Evolutionary conservation across 2,329 filamentous ascomycete species (phyloP), one percentile per base, ranked within the genome.

Genomic region (Diaporthe citrichinensis): DNA sequence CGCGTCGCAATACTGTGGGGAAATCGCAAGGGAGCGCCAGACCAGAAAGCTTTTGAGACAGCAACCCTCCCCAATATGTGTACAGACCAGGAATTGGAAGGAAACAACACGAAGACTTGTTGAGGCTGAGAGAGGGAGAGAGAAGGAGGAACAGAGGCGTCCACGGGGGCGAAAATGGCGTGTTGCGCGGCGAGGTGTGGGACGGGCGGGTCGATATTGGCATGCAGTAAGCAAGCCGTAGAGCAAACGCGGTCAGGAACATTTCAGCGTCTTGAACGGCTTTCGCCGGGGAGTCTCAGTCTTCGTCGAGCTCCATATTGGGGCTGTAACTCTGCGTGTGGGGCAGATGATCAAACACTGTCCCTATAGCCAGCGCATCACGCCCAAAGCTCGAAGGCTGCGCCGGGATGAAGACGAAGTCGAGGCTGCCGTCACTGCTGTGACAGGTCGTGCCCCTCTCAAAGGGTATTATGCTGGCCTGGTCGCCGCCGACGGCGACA

Each of bases 351-450:
- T 53, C 58, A 12, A 73, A 73, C 31, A 7, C 5, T 14, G 53
- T 20, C 8, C 71, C 71, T 4, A 55, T 44, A 2, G 34, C 34
- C 46, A 28, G 46, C 34, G 51, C 57, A 25, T 62, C 46, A n/a
- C 44, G 71, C 20, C n/a, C 71, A 31, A 73, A 25, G n/a, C 57
- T 44, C 34, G 58, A 34, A 34, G 71, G 34, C 36, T 46, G 31
- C 6, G 39, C 34, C 36, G 58, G 58, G 25, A 17, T 23, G 7
- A 59, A 34, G 44, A 44, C 58, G 25, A 72, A 55, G 46, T 53
- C 71, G 2, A 44, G 36, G 71, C 71, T 72, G 31, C 71, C 71
- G 44, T 53, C 10, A 8, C 31, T 65, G 71, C 46, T 72, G 58
- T 34, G n/a, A 17, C 53, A 39, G 12, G 71, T 55, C 6, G 34